Base-by-base conservation (phyloP, 1,284 basidiomycete species). In the Pseudozyma thailandica region DNA sequence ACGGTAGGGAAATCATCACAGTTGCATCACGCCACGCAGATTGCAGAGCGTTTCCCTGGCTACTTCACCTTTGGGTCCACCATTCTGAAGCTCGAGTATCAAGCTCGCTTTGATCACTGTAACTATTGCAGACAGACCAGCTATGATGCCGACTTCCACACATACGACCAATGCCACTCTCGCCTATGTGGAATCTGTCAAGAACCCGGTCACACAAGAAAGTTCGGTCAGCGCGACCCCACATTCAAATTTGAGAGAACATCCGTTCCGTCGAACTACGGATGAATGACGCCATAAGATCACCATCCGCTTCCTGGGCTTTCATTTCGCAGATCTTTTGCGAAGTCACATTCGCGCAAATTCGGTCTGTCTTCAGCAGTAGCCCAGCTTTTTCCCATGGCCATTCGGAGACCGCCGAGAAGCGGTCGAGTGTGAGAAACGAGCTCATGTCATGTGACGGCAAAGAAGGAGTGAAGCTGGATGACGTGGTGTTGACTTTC, bases 271-370 rank as follows among this genome's bases (percentile, higher is more conserved):
- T 18, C 37, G 18, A 18, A 15, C 9, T n/a, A 4, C 25, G 20
- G 46, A 30, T 47, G 20, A 37, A 38, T 31, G 8, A 31, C 31
- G n/a, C 31, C 31, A 33, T 33, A 16, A 33, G 31, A 33, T 33
- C 31, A 33, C 31, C 31, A 33, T 33, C 31, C 12, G n/a, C 3
- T 33, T 16, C n/a, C n/a, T 4, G 3, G 3, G 31, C 4, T 16
- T 33, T 33, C 31, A 33, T 33, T 4, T 33, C 12, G 31, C 3
- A 13, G 12, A 33, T 33, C 31, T 33, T 33, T 33, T 3, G 12
- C n/a, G 12, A 33, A 33, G 31, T 33, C 31, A 33, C 31, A 15
- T 31, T 31, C 30, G 31, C 31, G 4, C 31, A 33, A 33, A 16
- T 16, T 16, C 31, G 31, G n/a, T 16, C 12, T 33, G 31, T 10